A percentile compares a stretch with the other conserved stretches of the same genome.
Evolutionary conservation across 495 filamentous ascomycete species (phyloP).

Genomic region (Penicillium canescens): DNA sequence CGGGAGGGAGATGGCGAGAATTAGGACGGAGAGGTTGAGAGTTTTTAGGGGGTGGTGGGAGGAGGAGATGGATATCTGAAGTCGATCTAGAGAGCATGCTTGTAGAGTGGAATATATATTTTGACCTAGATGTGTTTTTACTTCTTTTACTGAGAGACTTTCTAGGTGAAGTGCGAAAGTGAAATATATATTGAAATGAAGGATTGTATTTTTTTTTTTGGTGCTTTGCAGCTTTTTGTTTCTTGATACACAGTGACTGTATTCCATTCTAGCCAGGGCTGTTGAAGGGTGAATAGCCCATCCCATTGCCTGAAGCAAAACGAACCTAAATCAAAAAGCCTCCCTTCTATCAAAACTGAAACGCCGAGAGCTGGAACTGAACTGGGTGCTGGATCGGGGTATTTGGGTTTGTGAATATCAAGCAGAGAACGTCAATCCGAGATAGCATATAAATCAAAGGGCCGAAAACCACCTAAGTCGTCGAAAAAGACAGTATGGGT

Average conservation of each 20-base stretch:
- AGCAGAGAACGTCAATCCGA: conserved; percentile 6
- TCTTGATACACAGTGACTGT: neutral
- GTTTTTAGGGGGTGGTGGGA: conserved; percentile 72
- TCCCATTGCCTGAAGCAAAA: neutral
- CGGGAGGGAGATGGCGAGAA: conserved; percentile 64
- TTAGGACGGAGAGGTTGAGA: conserved; percentile 62
- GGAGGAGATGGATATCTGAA: conserved; percentile 53
- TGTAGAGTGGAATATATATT: too few relatives aligned
- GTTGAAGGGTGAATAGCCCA: conserved; percentile 3
- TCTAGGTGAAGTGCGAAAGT: too few relatives aligned
- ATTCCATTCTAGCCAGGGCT: conserved; percentile 10
- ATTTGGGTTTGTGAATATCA: conserved; percentile 23
- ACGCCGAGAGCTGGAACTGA: neutral
- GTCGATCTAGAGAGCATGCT: too few relatives aligned
- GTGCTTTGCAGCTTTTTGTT: conserved; percentile 6
- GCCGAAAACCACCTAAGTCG: conserved; percentile 2
- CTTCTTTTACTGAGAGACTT: too few relatives aligned
- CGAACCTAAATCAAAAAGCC: conserved; percentile 1
- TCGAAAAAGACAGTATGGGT: conserved; percentile 10
- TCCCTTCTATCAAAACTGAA: conserved; percentile 10
- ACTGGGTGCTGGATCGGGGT: conserved; percentile 8
- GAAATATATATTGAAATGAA: too few relatives aligned
- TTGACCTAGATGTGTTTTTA: too few relatives aligned
- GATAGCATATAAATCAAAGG: conserved; percentile 8
- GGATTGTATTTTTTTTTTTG: neutral